Conservation (phyloP, 495 filamentous ascomycete genomes). For the Clohesyomyces aquaticus region DNA sequence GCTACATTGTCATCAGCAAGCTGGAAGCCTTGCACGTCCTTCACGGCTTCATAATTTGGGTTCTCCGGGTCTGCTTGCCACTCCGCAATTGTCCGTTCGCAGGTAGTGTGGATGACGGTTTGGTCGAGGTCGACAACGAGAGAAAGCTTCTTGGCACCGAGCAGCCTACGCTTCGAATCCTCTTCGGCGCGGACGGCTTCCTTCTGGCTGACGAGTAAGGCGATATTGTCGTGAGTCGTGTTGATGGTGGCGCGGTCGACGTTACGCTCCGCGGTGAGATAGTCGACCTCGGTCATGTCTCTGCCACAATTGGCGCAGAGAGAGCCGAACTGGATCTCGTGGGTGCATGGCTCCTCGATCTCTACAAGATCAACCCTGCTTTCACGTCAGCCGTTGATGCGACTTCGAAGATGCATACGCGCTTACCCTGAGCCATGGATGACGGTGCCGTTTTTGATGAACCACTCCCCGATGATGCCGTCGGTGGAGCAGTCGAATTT, state of each 20-base stretch:
- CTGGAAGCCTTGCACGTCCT: slow-evolving; percentile 84
- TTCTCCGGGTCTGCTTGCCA: slow-evolving; percentile 89
- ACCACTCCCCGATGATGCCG: slow-evolving; percentile 76
- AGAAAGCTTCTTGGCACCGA: slow-evolving; percentile 79
- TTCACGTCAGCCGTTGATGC: slow-evolving; percentile 35
- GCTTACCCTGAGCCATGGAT: slow-evolving; percentile 51
- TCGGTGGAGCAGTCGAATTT: slow-evolving; percentile 82
- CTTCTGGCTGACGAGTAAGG: slow-evolving; percentile 62
- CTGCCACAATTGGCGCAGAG: slow-evolving; percentile 92
- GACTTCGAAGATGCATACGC: background rate
- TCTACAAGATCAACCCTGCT: slow-evolving; percentile 63
- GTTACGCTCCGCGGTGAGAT: slow-evolving; percentile 62
- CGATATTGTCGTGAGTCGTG: slow-evolving; percentile 87
- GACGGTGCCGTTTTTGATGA: slow-evolving; percentile 70
- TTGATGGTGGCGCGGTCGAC: slow-evolving; percentile 85
- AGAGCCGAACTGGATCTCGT: slow-evolving; percentile 86
- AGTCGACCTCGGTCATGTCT: slow-evolving; percentile 87
- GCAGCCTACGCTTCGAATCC: slow-evolving; percentile 78
- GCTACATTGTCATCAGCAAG: slow-evolving; percentile 80
- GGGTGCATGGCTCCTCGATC: slow-evolving; percentile 88
- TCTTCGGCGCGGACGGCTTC: slow-evolving; percentile 83
- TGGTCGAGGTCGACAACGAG: slow-evolving; percentile 97
- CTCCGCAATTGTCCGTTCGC: slow-evolving; percentile 93
- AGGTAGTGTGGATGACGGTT: slow-evolving; percentile 97
- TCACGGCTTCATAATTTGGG: slow-evolving; percentile 88